These are phyloP conservation scores for Sporothrix globosa DNA, from an alignment of 2,329 filamentous ascomycete genomes.

Conservation along the genomic window DNA sequence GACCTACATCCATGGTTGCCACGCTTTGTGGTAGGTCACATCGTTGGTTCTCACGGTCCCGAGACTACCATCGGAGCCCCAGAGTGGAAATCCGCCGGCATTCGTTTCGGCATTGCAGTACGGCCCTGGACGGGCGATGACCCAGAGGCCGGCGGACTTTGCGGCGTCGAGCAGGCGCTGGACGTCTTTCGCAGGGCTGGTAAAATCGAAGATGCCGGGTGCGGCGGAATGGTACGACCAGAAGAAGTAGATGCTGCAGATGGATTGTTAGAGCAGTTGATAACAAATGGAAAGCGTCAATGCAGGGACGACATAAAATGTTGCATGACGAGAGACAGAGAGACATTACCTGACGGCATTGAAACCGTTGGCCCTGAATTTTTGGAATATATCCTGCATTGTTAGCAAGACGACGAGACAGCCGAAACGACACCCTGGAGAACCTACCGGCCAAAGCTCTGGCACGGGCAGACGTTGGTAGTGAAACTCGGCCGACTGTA, in stretches of 20 bases:
- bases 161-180: slow-evolving; percentile 79
- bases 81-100: slow-evolving; percentile 80
- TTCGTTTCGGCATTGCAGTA: slow-evolving; percentile 65
- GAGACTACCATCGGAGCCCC: slow-evolving; percentile 68
- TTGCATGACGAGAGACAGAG: background rate
- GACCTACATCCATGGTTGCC: slow-evolving; percentile 34
- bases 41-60: slow-evolving; percentile 66
- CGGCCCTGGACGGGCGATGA: slow-evolving; percentile 63
- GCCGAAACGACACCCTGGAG: background rate
- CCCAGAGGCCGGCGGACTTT: slow-evolving; percentile 71
- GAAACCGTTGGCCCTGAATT: slow-evolving; percentile 79
- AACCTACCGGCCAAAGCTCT: slow-evolving; percentile 51
- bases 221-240: slow-evolving; percentile 64
- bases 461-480: slow-evolving; percentile 58
- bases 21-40: slow-evolving; percentile 62
- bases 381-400: slow-evolving; percentile 61
- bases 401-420: slow-evolving; percentile 32
- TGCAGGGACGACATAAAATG: too few species aligned
- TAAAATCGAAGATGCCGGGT: slow-evolving; percentile 70
- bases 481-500: slow-evolving; percentile 57
- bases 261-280: background rate
- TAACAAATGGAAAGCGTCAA: background rate
- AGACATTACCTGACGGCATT: slow-evolving; percentile 59
- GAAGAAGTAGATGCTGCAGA: slow-evolving; percentile 51
- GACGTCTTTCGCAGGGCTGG: slow-evolving; percentile 56